Evolutionary conservation across 140 eudicot genomes (phyloP).

Genomic region (Flaveria floridana): DNA sequence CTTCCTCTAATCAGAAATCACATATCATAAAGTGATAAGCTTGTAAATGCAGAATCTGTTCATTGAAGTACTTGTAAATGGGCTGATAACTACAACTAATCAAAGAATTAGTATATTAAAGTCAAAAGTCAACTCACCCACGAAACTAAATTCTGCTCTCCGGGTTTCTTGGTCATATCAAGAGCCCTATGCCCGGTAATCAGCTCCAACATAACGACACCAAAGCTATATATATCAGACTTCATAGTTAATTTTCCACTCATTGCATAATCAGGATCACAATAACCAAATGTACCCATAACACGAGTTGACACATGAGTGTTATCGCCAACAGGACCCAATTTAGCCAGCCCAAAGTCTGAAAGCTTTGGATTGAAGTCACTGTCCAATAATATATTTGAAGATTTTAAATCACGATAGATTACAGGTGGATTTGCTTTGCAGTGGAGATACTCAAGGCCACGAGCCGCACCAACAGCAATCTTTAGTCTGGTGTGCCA

Average conservation of each 20-base stretch:
- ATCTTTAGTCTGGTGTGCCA: slow-evolving; percentile 80
- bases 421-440: slow-evolving; percentile 89
- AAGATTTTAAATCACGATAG: slow-evolving; percentile 84
- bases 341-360: slow-evolving; percentile 87
- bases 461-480: slow-evolving; percentile 87
- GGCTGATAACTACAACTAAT: background rate
- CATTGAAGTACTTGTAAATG: background rate
- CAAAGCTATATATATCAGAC: slow-evolving; percentile 89
- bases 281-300: slow-evolving; percentile 93
- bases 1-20: background rate
- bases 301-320: slow-evolving; percentile 92
- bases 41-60: background rate
- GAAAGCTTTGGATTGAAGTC: slow-evolving; percentile 79
- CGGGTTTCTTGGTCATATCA: slow-evolving; percentile 50
- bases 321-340: slow-evolving; percentile 90
- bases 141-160: slow-evolving; percentile 70
- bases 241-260: slow-evolving; percentile 77
- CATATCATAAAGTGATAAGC: background rate
- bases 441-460: slow-evolving; percentile 87
- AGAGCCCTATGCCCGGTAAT: slow-evolving; percentile 83
- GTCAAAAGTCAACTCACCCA: slow-evolving; percentile 61
- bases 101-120: background rate
- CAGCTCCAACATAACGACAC: slow-evolving; percentile 79
- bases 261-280: slow-evolving; percentile 92
- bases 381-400: slow-evolving; percentile 76